Base-by-base conservation (phyloP, 1,284 basidiomycete species). In the Mycena sp. region DNA sequence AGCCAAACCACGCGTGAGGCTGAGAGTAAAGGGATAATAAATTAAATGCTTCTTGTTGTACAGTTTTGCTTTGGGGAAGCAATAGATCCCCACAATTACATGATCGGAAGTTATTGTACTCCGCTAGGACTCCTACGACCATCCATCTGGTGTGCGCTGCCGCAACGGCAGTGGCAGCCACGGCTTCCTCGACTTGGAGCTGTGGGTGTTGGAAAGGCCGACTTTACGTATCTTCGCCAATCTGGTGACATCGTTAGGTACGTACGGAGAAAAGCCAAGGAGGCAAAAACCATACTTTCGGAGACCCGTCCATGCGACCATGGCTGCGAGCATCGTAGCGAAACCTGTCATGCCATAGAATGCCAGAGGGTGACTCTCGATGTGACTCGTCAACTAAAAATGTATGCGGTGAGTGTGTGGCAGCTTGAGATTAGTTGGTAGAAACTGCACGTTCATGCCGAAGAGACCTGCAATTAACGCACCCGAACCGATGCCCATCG, bases 401-500 rank as follows among this genome's bases (percentile, higher is more conserved):
- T 28, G 50, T 67, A 64, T 64, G 63, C 56, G 46, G 53, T 58
- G 54, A 41, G 69, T 67, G 62, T 68, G 57, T 67, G 45, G 28
- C 32, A 40, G 44, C 59, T 40, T 32, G 28, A 48, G 38, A 61
- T 23, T 58, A 37, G 51, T 40, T 23, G 43, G 58, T 51, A 50
- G 49, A 54, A 77, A 16, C 81, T 91, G 75, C 72, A 95, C 92
- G 77, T 98, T 98, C 96, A 98, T 98, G 25, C 96, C 96, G 71
- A 98, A 98, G 11, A 98, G 72, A 4, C 96, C 95, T 41, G 95
- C 95, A 19, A 97, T 81, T 23, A 98, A 82, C n/a, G 96, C 95
- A 0, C 96, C 96, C n/a, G 89, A 86, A 12, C 94, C 95, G 61
- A 99, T 85, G 0, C 97, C 96, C 77, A 98, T 89, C 0, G 97